Evolutionary conservation across 2,329 filamentous ascomycete species (phyloP), one percentile per base, ranked within the genome.

Genomic region (Diaporthe eres): DNA sequence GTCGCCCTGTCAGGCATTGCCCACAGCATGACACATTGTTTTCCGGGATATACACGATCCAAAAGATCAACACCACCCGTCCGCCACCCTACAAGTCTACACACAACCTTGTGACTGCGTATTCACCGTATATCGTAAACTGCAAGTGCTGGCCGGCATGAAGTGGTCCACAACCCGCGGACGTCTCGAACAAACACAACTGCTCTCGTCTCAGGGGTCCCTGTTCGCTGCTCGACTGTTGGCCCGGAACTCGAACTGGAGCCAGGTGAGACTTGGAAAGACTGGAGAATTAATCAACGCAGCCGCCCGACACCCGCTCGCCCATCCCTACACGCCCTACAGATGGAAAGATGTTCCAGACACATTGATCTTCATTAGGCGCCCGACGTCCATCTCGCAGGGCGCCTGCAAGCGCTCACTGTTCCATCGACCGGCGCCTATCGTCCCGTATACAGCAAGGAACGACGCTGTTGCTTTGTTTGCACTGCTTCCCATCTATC

Each of bases 201-300:
- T 39, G 47, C 22, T 39, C 34, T 53, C 13, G 47, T 53, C 47
- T 53, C 47, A 53, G 47, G 47, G 63, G 44, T 13, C 44, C 28
- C 22, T 7, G 22, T 39, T 34, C n/a, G 47, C 10, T 19, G 22
- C 47, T 17, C 31, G 47, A 25, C n/a, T 39, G 47, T 34, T 53
- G 65, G 47, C 8, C 65, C 25, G 28, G 44, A 49, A 34, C 44
- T 67, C 25, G 61, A 22, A 68, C 31, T 68, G 63, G 63, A 28
- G 31, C 19, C 25, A 22, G 44, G 28, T 17, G 65, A 39, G 34
- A 42, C 65, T 25, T 34, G 47, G 15, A 51, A 53, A 55, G n/a
- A 70, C 47, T 70, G 65, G 47, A 12, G 47, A 39, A 51, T 42
- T 55, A 70, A 70, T 70, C 28, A 53, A 68, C 65, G 65, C 65